phyloP scores from a whole-genome alignment of 768 basidiomycete genomes.

The Collybiopsis luxurians region DNA sequence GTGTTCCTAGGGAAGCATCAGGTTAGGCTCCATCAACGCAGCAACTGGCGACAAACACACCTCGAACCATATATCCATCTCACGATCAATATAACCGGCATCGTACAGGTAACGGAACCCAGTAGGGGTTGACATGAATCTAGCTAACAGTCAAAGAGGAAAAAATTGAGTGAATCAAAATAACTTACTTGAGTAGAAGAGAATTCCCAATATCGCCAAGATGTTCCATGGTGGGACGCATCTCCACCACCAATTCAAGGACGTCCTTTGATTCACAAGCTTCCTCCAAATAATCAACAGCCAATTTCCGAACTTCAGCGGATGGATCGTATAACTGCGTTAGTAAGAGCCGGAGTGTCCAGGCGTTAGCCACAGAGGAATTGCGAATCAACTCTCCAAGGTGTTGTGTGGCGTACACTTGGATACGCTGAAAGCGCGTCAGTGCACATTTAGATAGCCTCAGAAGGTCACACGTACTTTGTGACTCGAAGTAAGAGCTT shows the following conservation, averaged over 20 bases:
- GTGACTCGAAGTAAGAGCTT: constrained; percentile 92
- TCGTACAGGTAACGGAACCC: constrained; percentile 93
- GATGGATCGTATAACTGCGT: constrained; percentile 96
- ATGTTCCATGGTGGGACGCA: constrained; percentile 95
- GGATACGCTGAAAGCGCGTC: constrained; percentile 77
- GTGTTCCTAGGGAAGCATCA: constrained; percentile 62
- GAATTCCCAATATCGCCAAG: constrained; percentile 91
- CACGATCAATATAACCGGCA: constrained; percentile 88
- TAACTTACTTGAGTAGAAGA: constrained; percentile 75
- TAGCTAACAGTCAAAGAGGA: constrained; percentile 23
- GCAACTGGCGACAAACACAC: constrained; percentile 40
- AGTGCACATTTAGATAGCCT: too few relatives aligned
- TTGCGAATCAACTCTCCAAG: constrained; percentile 77
- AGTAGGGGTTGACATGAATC: constrained; percentile 91
- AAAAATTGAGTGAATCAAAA: neutral
- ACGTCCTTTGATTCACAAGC: constrained; percentile 84
- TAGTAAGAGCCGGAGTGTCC: constrained; percentile 87
- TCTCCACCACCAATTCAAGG: constrained; percentile 86
- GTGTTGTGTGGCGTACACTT: constrained; percentile 85
- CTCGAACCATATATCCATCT: constrained; percentile 96
- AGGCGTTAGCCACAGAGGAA: constrained; percentile 65
- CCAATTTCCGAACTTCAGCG: constrained; percentile 85
- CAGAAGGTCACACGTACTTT: constrained; percentile 47
- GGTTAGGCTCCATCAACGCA: constrained; percentile 8
- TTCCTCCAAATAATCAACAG: constrained; percentile 86